phyloP scores from a whole-genome alignment of 495 filamentous ascomycete species.

The Aspergillus funiculosus region DNA sequence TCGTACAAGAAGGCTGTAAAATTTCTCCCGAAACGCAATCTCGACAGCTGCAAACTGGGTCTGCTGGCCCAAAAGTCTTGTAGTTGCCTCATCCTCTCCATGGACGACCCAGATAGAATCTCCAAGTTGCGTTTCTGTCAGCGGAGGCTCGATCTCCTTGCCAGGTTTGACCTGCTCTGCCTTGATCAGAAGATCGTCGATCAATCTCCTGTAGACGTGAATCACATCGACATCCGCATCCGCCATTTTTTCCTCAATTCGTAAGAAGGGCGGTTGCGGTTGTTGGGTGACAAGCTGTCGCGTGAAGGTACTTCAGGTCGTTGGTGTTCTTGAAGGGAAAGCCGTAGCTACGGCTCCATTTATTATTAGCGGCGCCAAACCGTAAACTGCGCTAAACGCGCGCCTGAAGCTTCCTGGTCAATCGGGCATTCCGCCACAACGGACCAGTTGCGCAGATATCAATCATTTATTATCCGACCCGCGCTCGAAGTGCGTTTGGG shows the following conservation, averaged over 20 bases:
- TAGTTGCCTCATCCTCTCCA: conserved; percentile 22
- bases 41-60: conserved; percentile 64
- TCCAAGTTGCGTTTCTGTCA: conserved; percentile 51
- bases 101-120: conserved; percentile 36
- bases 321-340: conserved; percentile 5
- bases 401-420: conserved; percentile 21
- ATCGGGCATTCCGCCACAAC: conserved; percentile 14
- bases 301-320: neutral
- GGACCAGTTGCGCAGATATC: conserved; percentile 30
- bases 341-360: conserved; percentile 28
- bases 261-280: neutral
- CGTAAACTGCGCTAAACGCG: conserved; percentile 20
- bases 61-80: conserved; percentile 31
- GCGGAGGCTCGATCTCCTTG: conserved; percentile 67
- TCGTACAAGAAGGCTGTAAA: conserved; percentile 68
- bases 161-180: conserved; percentile 61
- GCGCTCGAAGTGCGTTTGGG: conserved; percentile 20
- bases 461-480: conserved; percentile 17
- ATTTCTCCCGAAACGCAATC: conserved; percentile 69
- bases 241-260: conserved; percentile 36
- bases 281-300: conserved; percentile 1
- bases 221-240: conserved; percentile 51
- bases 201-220: conserved; percentile 45
- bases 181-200: conserved; percentile 57
- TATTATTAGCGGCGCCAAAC: conserved; percentile 20